A percentile compares a stretch with the other conserved stretches of the same genome.
These are phyloP conservation scores for Phytophthora capsici DNA, from an alignment of 352 stramenopile species.

Conservation along the genomic window DNA sequence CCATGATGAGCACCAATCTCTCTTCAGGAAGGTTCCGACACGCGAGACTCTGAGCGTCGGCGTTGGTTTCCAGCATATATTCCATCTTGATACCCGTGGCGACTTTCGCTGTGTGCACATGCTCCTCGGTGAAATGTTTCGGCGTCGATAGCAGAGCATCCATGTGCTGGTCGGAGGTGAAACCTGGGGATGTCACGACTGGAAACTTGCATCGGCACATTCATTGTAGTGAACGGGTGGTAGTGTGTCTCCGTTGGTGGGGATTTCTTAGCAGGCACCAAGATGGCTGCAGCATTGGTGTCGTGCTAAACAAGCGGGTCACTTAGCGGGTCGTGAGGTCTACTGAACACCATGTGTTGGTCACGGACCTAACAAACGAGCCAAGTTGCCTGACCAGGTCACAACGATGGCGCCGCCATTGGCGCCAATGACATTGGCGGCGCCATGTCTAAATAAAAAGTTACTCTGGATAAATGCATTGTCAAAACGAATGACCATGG, in stretches of 20 bases:
- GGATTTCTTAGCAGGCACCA: constrained; percentile 8
- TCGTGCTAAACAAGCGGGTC: constrained; percentile 5
- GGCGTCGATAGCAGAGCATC: constrained; percentile 36
- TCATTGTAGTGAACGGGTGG: constrained; percentile 7
- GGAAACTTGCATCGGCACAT: constrained; percentile 27
- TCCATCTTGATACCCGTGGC: constrained; percentile 48
- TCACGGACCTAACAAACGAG: constrained; percentile 29
- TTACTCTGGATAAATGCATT: no score
- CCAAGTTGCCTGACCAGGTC: constrained; percentile 1
- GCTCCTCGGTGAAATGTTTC: constrained; percentile 33
- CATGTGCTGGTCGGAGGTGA: constrained; percentile 35
- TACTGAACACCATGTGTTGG: constrained; percentile 17
- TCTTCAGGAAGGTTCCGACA: constrained; percentile 25
- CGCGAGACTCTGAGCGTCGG: constrained; percentile 9
- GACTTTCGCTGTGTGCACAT: constrained; percentile 33
- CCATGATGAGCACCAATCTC: constrained; percentile 55
- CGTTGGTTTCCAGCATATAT: constrained; percentile 38
- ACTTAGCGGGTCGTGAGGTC: constrained; percentile 6
- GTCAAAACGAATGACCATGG: no score
- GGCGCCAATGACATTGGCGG: no score
- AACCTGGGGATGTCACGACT: constrained; percentile 22
- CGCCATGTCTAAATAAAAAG: no score
- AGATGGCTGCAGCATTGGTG: not conserved
- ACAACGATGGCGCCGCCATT: not conserved
- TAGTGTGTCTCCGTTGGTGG: not conserved